Conservation (phyloP, 129 eudicot species). For the Flaveria trinervia region DNA sequence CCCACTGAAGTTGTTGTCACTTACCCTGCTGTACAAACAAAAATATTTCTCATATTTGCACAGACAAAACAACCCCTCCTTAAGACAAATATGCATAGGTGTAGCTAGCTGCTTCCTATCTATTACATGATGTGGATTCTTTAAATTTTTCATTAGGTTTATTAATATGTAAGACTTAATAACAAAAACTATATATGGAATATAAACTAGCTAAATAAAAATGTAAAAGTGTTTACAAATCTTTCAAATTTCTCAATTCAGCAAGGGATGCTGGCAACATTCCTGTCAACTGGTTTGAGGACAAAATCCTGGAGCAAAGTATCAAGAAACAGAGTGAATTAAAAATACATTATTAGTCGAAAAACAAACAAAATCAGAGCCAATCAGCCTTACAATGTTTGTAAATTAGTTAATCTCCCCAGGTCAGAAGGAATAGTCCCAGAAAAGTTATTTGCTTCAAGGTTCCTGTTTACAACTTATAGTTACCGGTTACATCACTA, state of each 20-base stretch:
- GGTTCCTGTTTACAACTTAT: slow-evolving; percentile 50
- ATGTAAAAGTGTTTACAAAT: slow-evolving; percentile 52
- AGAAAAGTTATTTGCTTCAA: slow-evolving; percentile 75
- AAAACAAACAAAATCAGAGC: slow-evolving; percentile 15
- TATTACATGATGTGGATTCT: neutral
- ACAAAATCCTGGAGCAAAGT: slow-evolving; percentile 43
- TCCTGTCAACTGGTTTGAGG: slow-evolving; percentile 71
- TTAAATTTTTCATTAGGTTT: neutral
- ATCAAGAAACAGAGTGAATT: slow-evolving; percentile 7
- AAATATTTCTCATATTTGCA: neutral
- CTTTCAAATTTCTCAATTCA: slow-evolving; percentile 46
- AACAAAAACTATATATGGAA: neutral
- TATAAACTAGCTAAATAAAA: neutral
- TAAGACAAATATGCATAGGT: neutral
- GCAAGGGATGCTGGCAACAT: slow-evolving; percentile 55
- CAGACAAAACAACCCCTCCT: neutral
- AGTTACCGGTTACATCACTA: slow-evolving; percentile 21
- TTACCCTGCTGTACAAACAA: slow-evolving; percentile 63
- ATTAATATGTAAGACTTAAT: neutral
- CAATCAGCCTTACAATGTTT: slow-evolving; percentile 52
- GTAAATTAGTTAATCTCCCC: slow-evolving; percentile 52
- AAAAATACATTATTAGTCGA: neutral
- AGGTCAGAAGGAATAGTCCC: slow-evolving; percentile 69
- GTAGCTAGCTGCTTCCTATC: neutral
- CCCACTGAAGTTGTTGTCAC: slow-evolving; percentile 72